Evolutionary conservation across 345 rosid species (phyloP).

Genomic region (Hypericum androsaemum): DNA sequence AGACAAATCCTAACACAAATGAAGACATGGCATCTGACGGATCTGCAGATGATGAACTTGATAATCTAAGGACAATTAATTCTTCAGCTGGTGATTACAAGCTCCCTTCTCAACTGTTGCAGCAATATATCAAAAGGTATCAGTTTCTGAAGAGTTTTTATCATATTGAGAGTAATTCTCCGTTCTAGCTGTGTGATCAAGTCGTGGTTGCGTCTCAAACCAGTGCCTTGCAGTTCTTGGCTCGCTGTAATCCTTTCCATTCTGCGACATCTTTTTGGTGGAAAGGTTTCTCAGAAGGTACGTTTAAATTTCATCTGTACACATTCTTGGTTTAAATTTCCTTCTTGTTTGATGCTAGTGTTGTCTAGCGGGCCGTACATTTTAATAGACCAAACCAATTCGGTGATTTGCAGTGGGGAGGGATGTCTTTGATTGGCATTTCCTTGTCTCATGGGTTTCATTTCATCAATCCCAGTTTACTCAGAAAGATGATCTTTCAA

Average conservation of each 20-base stretch:
- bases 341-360: neutral
- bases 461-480: too few relatives aligned
- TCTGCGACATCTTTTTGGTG: conserved; percentile 76
- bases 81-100: conserved; percentile 55
- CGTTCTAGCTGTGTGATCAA: neutral
- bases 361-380: too few relatives aligned
- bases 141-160: conserved; percentile 1
- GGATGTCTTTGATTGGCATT: too few relatives aligned
- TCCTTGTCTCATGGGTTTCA: too few relatives aligned
- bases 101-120: conserved; percentile 76
- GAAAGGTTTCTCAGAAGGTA: conserved; percentile 72
- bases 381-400: too few relatives aligned
- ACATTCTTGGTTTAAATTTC: neutral
- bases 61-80: conserved; percentile 22
- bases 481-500: too few relatives aligned
- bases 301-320: neutral
- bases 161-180: neutral
- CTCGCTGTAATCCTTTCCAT: conserved; percentile 66
- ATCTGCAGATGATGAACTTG: conserved; percentile 40
- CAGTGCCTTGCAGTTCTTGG: conserved; percentile 90
- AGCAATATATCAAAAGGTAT: conserved; percentile 76
- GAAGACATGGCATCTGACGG: conserved; percentile 24
- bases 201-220: conserved; percentile 15
- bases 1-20: too few relatives aligned
- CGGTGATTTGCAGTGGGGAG: too few relatives aligned